These are phyloP conservation scores for Solanum paucissectum DNA, from an alignment of 257 asterid species.

Conservation along the genomic window DNA sequence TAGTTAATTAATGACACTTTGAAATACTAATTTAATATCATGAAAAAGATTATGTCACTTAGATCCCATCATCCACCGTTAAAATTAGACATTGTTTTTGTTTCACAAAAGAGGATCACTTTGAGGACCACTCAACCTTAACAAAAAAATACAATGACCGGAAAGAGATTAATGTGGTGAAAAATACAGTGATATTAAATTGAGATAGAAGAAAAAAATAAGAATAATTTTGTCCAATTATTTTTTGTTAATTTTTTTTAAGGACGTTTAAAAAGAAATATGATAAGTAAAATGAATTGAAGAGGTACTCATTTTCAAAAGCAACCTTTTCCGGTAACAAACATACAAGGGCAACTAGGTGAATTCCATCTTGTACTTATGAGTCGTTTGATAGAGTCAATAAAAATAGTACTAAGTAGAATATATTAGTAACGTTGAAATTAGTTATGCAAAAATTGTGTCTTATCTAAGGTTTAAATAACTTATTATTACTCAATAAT, in stretches of 20 bases:
- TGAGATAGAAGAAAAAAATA: background rate
- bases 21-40: background rate
- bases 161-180: background rate
- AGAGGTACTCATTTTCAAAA: too few relatives aligned
- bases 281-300: background rate
- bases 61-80: constrained; percentile 15
- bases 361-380: too few relatives aligned
- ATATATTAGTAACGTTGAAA: too few relatives aligned
- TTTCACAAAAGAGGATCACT: background rate
- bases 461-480: background rate
- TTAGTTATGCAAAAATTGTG: too few relatives aligned
- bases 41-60: background rate
- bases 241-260: too few relatives aligned
- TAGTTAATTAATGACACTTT: background rate
- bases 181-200: background rate
- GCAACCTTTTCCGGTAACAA: too few relatives aligned
- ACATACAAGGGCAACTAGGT: background rate
- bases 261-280: background rate
- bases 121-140: background rate
- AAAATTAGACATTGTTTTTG: background rate
- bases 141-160: background rate
- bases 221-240: background rate
- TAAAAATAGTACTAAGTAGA: background rate
- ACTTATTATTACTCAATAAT: too few relatives aligned
- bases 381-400: too few relatives aligned